Base-by-base conservation (phyloP, 352 stramenopile species). In the Globisporangium radiosum region DNA sequence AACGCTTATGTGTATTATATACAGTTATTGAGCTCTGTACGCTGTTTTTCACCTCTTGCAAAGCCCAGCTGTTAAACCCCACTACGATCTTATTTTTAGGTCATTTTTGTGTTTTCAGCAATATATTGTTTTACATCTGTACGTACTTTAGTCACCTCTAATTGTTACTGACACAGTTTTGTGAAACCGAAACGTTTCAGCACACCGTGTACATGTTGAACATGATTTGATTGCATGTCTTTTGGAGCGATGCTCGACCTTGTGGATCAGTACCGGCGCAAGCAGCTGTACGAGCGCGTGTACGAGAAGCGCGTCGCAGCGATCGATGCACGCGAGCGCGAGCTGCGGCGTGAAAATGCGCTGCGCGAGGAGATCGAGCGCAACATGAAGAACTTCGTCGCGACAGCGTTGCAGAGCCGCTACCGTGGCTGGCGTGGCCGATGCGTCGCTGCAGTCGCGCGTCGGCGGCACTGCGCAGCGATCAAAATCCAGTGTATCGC, bases 301-400 rank as follows among this genome's bases (percentile, higher is more conserved):
- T 87, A 85, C 54, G 76, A 83, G 37, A 81, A 80, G 61, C 77
- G 77, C 8, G 17, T 85, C 10, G 65, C 62, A 6, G 71, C 75
- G 5, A 71, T 88, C 13, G 66, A 71, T n/a, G 55, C 56, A 52
- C 57, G 68, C 6, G 78, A 88, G 59, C 62, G 66, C 1, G 64
- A 66, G 63, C 59, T 90, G 37, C 74, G 78, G 5, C 61, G 63
- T 9, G 76, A 87, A 33, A 88, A 92, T 71, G 74, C 72, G 10
- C 53, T 92, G 7, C 74, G 79, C 25, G 81, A 90, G 52, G 84
- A 93, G 56, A 88, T 90, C 48, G 62, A 78, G 36, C 56, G 67
- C 57, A 92, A 90, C 63, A 88, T 87, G 75, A 85, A 82, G 25
- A 63, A 81, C 60, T 88, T 87, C 19, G 80, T 92, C 37, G 84